Conservation (phyloP, 225 moss, liverwort and hornwort genomes). For the Sphagnum contortum region DNA sequence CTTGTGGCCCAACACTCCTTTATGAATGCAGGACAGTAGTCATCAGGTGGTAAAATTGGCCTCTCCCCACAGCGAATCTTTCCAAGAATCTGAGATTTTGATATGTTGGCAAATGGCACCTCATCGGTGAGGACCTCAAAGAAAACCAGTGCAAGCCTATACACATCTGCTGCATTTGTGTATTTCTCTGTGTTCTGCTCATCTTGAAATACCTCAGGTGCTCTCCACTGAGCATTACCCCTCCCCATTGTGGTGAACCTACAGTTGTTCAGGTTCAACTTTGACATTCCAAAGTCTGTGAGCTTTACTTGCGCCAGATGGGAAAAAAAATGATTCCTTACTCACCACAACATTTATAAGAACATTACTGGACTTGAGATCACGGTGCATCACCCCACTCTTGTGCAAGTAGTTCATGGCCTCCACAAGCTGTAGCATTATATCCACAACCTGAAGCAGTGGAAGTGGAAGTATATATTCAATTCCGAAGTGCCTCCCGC, state of each 20-base stretch:
- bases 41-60: conserved; percentile 12
- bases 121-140: conserved; percentile 32
- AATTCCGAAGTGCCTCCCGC: too few relatives aligned
- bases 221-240: conserved; percentile 16
- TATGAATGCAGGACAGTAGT: conserved; percentile 24
- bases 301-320: conserved; percentile 23
- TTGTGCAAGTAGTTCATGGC: conserved; percentile 45
- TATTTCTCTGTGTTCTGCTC: conserved; percentile 11
- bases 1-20: conserved; percentile 29
- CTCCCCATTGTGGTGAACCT: too few relatives aligned
- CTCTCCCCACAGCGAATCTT: conserved; percentile 35
- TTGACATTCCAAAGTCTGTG: conserved; percentile 28
- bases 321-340: background rate
- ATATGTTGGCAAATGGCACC: conserved; percentile 20
- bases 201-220: conserved; percentile 17
- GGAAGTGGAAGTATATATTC: conserved; percentile 16
- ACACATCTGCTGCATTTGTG: conserved; percentile 38
- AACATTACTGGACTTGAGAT: conserved; percentile 28
- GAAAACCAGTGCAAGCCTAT: conserved; percentile 44
- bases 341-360: conserved; percentile 20
- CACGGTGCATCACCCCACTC: conserved; percentile 21
- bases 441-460: conserved; percentile 24
- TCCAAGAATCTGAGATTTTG: conserved; percentile 15
- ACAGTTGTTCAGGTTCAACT: conserved; percentile 6
- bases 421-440: conserved; percentile 30